Evolutionary conservation across 495 filamentous ascomycete species (phyloP).

Genomic region (Lasiosphaeriaceae sp.): DNA sequence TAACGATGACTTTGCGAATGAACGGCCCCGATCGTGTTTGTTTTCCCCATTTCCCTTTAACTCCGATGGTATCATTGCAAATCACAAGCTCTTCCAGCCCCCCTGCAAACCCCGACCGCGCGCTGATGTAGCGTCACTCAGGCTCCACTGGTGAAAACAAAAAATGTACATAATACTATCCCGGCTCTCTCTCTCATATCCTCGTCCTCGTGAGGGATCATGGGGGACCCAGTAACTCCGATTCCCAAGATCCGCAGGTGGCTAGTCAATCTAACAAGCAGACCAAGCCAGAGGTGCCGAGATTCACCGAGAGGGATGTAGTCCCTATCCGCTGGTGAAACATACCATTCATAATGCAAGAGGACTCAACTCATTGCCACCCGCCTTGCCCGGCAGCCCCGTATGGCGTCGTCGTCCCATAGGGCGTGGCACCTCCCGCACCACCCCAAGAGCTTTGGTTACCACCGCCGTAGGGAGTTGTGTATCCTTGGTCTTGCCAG

Average conservation of each 20-base stretch:
- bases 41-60: background rate
- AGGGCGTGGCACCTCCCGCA: conserved; percentile 67
- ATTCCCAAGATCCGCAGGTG: too few species aligned
- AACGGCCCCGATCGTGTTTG: background rate
- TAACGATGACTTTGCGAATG: background rate
- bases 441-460: conserved; percentile 64
- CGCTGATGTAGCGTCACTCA: too few species aligned
- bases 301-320: too few species aligned
- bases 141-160: too few species aligned
- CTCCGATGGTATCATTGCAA: conserved; percentile 5
- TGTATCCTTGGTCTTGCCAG: conserved; percentile 61
- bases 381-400: conserved; percentile 10
- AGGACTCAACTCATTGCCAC: background rate
- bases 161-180: background rate
- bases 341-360: too few species aligned
- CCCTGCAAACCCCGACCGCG: too few species aligned
- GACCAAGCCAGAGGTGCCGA: too few species aligned
- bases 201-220: too few species aligned
- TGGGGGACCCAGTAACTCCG: too few species aligned
- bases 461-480: conserved; percentile 65
- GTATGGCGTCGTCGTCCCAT: conserved; percentile 34
- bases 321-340: too few species aligned
- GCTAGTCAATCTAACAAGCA: too few species aligned
- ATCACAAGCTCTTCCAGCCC: background rate
- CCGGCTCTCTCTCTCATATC: background rate